Base-by-base conservation (phyloP, 2,329 filamentous ascomycete genomes). In the Colletotrichum sp. region DNA sequence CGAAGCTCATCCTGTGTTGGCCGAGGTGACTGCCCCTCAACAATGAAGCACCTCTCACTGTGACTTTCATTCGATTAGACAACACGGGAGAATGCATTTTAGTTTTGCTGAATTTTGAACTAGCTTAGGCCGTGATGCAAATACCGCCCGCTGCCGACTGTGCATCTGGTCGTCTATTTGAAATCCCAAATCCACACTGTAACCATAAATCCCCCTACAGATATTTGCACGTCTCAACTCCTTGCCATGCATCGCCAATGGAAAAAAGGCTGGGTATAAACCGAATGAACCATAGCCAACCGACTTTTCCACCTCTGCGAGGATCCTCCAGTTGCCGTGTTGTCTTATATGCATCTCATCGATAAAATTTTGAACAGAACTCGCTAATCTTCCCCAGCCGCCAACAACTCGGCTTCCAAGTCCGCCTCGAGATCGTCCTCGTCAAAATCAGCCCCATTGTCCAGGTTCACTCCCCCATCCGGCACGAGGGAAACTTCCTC, bases 391-490 rank as follows among this genome's bases (percentile, higher is more conserved):
- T 75, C 72, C 13, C 74, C 78, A 91, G 74, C 92, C 2, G 91
- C 91, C 80, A 92, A 85, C 81, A 94, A 86, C 79, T 93, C 92
- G 48, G 91, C 90, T 82, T 93, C 93, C 66, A 93, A 83, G 79
- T 93, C 91, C 30, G 88, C 89, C 79, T 90, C 90, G 34, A 90
- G 83, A 78, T 90, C 88, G 70, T 90, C 89, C 12, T 90, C 89
- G 60, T 88, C 87, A 67, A 87, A 84, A 57, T 87, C 87, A n/a
- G 83, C 82, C 9, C 82, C 82, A 55, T 83, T 81, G n/a, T 82
- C 82, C 9, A 65, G 39, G 36, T 79, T 79, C 8, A 61, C 63
- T 78, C 74, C 22, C 74, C 81, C 28, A 57, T 82, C 80, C 15
- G 66, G 66, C 8, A 63, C 52, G n/a, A 75, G 60, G 8, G 74